Conservation (phyloP, 805 yeast genomes). For the Geotrichum ghanense region DNA sequence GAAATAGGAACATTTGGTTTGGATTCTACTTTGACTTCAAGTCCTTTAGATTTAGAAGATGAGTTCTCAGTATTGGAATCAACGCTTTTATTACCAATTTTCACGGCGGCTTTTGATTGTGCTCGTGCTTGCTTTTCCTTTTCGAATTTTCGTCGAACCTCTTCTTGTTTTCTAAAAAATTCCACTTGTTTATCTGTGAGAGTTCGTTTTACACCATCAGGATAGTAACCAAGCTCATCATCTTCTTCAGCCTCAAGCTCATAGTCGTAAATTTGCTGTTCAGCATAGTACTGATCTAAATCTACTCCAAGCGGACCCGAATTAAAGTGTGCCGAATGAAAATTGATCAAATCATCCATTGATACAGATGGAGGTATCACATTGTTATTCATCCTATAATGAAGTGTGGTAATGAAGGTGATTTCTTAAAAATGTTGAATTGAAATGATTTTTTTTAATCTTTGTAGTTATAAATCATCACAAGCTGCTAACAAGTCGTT, state of each 20-base stretch:
- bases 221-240: conserved; percentile 5
- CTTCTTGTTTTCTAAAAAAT: conserved; percentile 14
- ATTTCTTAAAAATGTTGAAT: too few relatives aligned
- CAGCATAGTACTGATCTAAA: too few relatives aligned
- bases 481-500: too few relatives aligned
- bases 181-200: conserved; percentile 18
- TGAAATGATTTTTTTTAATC: too few relatives aligned
- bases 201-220: conserved; percentile 16
- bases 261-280: background rate
- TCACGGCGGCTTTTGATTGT: too few relatives aligned
- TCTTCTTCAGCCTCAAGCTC: background rate
- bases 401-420: too few relatives aligned
- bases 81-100: too few relatives aligned
- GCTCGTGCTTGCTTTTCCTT: background rate
- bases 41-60: too few relatives aligned
- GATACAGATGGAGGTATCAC: conserved; percentile 1
- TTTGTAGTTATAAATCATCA: too few relatives aligned
- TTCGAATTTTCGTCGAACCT: conserved; percentile 2
- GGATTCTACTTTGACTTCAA: too few relatives aligned
- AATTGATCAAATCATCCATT: conserved; percentile 9
- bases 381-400: too few relatives aligned
- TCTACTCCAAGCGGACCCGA: background rate
- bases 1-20: background rate
- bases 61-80: too few relatives aligned
- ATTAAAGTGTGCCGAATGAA: conserved; percentile 11